Base-by-base conservation (phyloP, 2,329 filamentous ascomycete genomes). In the Colletotrichum sp. region DNA sequence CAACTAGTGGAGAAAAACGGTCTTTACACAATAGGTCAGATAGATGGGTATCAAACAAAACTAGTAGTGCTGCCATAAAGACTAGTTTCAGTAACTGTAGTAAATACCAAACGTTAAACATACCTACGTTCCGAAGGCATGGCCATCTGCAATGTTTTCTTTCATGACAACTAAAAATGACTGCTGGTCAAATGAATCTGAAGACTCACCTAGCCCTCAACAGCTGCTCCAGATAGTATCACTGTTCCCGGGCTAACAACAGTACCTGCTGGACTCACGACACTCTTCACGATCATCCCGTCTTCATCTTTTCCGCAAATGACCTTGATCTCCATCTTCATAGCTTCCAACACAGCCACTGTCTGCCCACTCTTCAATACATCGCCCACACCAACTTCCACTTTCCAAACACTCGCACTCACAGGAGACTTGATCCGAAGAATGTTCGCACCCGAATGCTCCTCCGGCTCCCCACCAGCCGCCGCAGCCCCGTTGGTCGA, bases 351-450 rank as follows among this genome's bases (percentile, higher is more conserved):
- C 4, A 91, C 87, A 3, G 85, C 81, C 1, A 88, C 83, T 0
- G 85, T 79, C 28, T 89, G 84, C 9, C 85, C 85, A 13, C 84
- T 81, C 15, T 84, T 81, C 5, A 91, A 58, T 3, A 78, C 69
- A 15, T 89, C 83, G 0, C 88, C 87, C 32, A 85, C 82, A 16
- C 85, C 78, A 5, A 87, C 83, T 8, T 85, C 79, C 2, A 91
- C 82, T 75, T 91, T 91, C 89, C 89, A 91, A 0, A 91, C 86
- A 71, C 89, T 91, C 8, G 89, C 89, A 43, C 87, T 85, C 48
- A 89, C 81, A 0, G 86, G 85, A 0, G 86, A 83, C 60, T 86
- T 83, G 30, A 89, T 82, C 3, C 81, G 43, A 13, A 52, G 43
- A 18, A 13, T 6, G n/a, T 52, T 21, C 43, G 6, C 6, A 21